Evolutionary conservation across 23 red algal species (phyloP), one percentile per base, ranked within the genome.

Genomic region (Rhodosorus marinus): DNA sequence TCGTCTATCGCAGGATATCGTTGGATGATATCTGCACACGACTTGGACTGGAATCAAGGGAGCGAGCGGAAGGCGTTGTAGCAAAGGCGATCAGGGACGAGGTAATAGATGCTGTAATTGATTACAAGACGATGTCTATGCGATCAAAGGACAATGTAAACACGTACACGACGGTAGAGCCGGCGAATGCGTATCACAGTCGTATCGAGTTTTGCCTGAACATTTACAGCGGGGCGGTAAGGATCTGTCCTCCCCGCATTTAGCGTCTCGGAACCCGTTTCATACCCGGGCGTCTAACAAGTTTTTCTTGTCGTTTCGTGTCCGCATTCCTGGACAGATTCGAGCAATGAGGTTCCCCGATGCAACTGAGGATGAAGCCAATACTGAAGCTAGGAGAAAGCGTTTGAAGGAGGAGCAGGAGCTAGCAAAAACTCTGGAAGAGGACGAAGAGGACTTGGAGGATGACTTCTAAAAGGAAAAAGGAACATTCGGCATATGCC

Each of bases 261-360:
- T n/a, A n/a, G n/a, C n/a, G n/a, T n/a, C n/a, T n/a, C n/a, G n/a
- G n/a, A n/a, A n/a, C n/a, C n/a, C n/a, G n/a, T n/a, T n/a, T n/a
- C n/a, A n/a, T n/a, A n/a, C n/a, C n/a, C n/a, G n/a, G n/a, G n/a
- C n/a, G n/a, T n/a, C n/a, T n/a, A n/a, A n/a, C n/a, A n/a, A n/a
- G n/a, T n/a, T n/a, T n/a, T n/a, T n/a, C n/a, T n/a, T n/a, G n/a
- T n/a, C n/a, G n/a, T n/a, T n/a, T n/a, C n/a, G n/a, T n/a, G n/a
- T n/a, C n/a, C n/a, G n/a, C n/a, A n/a, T n/a, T n/a, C n/a, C n/a
- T n/a, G n/a, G n/a, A n/a, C n/a, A n/a, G n/a, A n/a, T n/a, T n/a
- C 90, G 90, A 5, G 90, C 90, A 0, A 85, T 98, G 90, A 57
- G 90, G 20, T 98, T 98, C 62, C 79, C 90, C 0, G 90, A 98